Evolutionary conservation across 345 rosid species (phyloP), one percentile per base, ranked within the genome.

Genomic region (Lagerstroemia speciosa): DNA sequence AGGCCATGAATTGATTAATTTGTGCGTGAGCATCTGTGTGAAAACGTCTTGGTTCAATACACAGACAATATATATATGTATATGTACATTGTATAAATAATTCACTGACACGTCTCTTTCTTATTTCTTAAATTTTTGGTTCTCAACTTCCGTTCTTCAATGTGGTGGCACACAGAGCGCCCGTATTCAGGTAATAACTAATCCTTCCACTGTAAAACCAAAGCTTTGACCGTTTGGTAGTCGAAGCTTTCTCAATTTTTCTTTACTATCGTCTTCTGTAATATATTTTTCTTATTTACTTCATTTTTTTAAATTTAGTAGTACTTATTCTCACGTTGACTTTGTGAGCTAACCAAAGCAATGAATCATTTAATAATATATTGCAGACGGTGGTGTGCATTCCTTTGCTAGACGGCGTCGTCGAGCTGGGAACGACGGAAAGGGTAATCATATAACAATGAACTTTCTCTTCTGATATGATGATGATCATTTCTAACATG

Each of bases 361-460:
- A 36, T 65, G 33, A 65, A 37, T 38, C 20, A 64, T 19, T 33
- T 26, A n/a, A 27, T 38, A 27, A 14, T 14, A 67, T 19, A n/a
- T 65, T 73, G 69, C 88, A 95, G 98, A 95, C 99, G 1, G 92
- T 90, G 45, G 86, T 95, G 17, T 92, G 99, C 79, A 86, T 92
- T 73, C 98, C 99, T 37, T 76, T 95, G 55, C 85, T 88, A 19
- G 91, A 90, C 73, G 98, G 99, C 5, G 94, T 92, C 5, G 85
- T 95, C 67, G 99, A 95, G 71, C 67, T 95, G 24, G 99, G 98
- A 45, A 76, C 93, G 5, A 86, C 89, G 2, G 87, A 83, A 12
- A 90, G 82, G 97, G 97, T 90, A 75, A 57, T 43, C 27, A 22
- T 60, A 53, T 52, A 5, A 22, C 19, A 52, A 52, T 2, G n/a